Base-by-base conservation (phyloP, 108 stramenopile species). In the Bacterosira constricta region DNA sequence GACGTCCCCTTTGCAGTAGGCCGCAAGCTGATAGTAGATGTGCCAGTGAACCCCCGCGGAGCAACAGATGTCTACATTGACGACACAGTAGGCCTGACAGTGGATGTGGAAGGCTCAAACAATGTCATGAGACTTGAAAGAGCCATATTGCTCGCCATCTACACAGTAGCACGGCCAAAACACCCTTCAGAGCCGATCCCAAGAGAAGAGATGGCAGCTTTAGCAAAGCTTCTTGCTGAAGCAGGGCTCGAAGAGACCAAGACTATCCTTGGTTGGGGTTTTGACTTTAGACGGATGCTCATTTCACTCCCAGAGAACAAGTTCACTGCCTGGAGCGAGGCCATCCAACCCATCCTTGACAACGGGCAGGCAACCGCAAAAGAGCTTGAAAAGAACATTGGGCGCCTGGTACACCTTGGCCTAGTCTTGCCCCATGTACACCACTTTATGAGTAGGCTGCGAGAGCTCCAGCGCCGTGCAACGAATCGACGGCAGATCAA, bases 401-500 rank as follows among this genome's bases (percentile, higher is more conserved):
- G 59, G 17, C 34, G 59, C 1, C 23, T 60, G 3, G 38, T 36
- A 0, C 64, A 66, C 34, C 4, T 52, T 1, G 50, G 27, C 0
- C 1, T 49, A 12, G 25, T 37, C n/a, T 10, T 66, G 2, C 64
- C 50, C 0, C 1, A 5, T 0, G 31, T 66, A 12, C 9, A 66
- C 18, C 64, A 66, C 49, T 66, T 66, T 35, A 1, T 66, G 7
- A 66, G 46, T 34, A 34, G 64, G 21, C 8, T 66, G 9, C 30
- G 50, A n/a, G 35, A 47, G 1, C 50, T 66, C 1, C 35, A 36
- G 4, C 0, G 5, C 1, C 3, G 17, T 52, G 49, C 64, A 4
- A 66, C 31, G 18, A 50, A 51, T 6, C 25, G 64, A 20, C 30
- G 50, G 13, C 1, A 1, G 15, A 66, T 52, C 12, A 20, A 51